phyloP scores from a whole-genome alignment of 306 rosid genomes.

The Hylodesmum podocarpum region DNA sequence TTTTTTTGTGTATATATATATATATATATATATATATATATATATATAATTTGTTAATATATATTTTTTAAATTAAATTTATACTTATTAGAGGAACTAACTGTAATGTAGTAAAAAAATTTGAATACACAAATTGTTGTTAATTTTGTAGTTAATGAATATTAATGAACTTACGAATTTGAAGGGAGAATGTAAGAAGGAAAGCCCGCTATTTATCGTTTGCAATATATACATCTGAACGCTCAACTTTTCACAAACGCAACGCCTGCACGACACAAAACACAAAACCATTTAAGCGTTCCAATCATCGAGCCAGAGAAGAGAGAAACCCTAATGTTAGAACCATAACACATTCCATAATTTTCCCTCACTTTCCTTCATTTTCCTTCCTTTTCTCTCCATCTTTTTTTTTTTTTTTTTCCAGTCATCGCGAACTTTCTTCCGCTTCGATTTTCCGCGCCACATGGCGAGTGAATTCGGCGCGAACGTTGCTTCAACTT shows the following conservation, averaged over 20 bases:
- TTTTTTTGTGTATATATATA: no score
- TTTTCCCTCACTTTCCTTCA: background rate
- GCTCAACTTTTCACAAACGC: conserved; percentile 8
- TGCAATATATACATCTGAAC: background rate
- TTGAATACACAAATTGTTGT: no score
- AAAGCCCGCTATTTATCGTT: conserved; percentile 17
- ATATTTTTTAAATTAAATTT: no score
- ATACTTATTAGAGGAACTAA: no score
- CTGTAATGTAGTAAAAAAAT: no score
- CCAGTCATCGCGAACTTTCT: background rate
- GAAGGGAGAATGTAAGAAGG: background rate
- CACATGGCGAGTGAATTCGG: conserved; percentile 49
- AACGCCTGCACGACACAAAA: background rate
- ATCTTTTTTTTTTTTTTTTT: background rate
- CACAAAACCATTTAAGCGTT: background rate
- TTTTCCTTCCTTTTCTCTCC: background rate
- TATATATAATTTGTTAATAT: no score
- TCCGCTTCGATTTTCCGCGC: background rate
- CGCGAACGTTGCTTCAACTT: background rate
- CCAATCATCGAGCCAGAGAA: background rate
- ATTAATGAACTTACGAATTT: background rate
- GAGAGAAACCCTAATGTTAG: conserved; percentile 26
- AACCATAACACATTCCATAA: background rate
- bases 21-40: no score
- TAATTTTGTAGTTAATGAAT: no score